Base-by-base conservation (phyloP, 2,329 filamentous ascomycete species). In the Colletotrichum incanum region DNA sequence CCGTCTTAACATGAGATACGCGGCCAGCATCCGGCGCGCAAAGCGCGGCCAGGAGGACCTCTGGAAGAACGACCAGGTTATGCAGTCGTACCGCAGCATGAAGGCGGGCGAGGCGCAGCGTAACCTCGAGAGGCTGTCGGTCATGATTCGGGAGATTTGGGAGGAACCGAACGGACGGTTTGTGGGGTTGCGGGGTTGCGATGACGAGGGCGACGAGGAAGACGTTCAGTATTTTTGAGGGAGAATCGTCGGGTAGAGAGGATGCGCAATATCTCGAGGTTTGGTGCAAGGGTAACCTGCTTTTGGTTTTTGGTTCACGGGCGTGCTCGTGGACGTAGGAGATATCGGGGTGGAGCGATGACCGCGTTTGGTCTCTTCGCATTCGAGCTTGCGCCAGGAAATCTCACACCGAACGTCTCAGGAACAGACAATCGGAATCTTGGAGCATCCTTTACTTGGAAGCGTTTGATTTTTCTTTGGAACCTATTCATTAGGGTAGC, bases 51-150 rank as follows among this genome's bases (percentile, higher is more conserved):
- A 59, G 66, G 2, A 20, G 8, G 75, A 77, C 23, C 31, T 65
- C 3, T 80, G 78, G 77, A 49, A 52, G 1, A 45, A 37, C 1
- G 79, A 80, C 20, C 14, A 5, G 18, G 67, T 74, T 2, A 75
- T 76, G 72, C 65, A 74, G 49, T 26, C 49, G 39, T 73, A 66
- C 26, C 75, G 74, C 23, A 56, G 74, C 12, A 23, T 45, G 11
- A 37, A 67, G 28, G 65, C 72, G 7, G 64, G 63, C 2, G 66
- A 72, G 66, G 73, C 71, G 43, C 72, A 76, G 20, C 20, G 16
- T 37, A 26, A 47, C 8, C 58, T 76, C 39, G 37, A 63, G 4
- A 54, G n/a, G 2, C 43, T 77, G 23, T 65, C 65, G 20, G n/a
- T 43, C 14, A 65, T 63, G 41, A 67, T 77, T 31, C 58, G 47